Evolutionary conservation across 164 flowering plant species (phyloP).

Genomic region (Paratinospora sagittata): DNA sequence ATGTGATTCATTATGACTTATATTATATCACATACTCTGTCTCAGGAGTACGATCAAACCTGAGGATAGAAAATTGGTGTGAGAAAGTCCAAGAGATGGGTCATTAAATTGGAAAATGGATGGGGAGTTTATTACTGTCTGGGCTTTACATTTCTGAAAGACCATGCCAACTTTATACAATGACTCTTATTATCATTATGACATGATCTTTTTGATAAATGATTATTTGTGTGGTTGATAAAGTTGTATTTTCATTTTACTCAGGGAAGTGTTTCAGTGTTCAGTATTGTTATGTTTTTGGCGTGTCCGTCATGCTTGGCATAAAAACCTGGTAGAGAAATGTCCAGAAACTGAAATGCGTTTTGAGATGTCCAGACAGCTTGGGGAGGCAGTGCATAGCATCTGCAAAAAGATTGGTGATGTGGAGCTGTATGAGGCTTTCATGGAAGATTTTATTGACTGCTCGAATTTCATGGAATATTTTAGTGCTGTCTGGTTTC

Average conservation of each 20-base stretch:
- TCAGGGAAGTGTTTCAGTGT: constrained; percentile 91
- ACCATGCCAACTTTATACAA: neutral
- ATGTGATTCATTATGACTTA: neutral
- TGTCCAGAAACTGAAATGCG: constrained; percentile 48
- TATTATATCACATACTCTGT: neutral
- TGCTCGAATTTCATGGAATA: constrained; percentile 74
- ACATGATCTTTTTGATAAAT: neutral
- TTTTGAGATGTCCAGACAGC: constrained; percentile 46
- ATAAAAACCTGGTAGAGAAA: constrained; percentile 65
- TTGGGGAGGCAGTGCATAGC: constrained; percentile 49
- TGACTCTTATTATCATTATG: neutral
- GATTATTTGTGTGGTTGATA: neutral
- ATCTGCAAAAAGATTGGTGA: constrained; percentile 52
- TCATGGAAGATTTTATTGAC: constrained; percentile 70
- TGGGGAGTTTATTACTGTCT: neutral
- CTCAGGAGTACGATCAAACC: neutral
- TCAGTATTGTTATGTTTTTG: constrained; percentile 68
- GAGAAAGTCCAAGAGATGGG: too few relatives aligned
- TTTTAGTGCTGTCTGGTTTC: constrained; percentile 82
- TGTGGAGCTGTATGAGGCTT: constrained; percentile 39
- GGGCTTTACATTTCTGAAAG: neutral
- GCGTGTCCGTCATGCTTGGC: constrained; percentile 96
- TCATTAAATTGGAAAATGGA: neutral
- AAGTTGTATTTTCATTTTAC: constrained; percentile 9
- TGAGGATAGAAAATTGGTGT: too few relatives aligned